A percentile compares a stretch with the other conserved stretches of the same genome.
These are phyloP conservation scores for Camillea tinctor DNA, from an alignment of 2,329 filamentous ascomycete species.

Conservation along the genomic window DNA sequence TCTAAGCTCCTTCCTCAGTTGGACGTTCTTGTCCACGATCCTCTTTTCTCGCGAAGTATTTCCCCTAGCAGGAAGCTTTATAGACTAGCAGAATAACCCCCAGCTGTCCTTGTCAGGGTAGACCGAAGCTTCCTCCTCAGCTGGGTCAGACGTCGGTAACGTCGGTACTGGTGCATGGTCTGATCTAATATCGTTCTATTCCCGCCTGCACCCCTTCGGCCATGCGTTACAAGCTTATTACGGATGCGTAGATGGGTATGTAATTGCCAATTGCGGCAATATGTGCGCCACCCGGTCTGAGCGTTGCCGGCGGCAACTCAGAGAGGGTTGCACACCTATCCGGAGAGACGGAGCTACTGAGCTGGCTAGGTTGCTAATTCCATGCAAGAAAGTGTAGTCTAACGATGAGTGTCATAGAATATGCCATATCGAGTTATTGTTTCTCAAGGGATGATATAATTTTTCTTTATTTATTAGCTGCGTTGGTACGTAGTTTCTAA, in stretches of 20 bases:
- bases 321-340: neutral
- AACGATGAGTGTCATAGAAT: too few relatives aligned
- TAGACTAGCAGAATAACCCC: neutral
- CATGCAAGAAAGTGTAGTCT: too few relatives aligned
- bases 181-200: neutral
- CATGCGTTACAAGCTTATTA: neutral
- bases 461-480: neutral
- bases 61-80: neutral
- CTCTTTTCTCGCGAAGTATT: neutral
- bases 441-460: neutral
- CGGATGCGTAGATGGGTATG: neutral
- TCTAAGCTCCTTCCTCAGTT: neutral
- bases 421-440: neutral
- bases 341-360: too few relatives aligned
- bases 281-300: neutral
- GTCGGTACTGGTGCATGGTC: neutral
- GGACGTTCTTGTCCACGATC: neutral
- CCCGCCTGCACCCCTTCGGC: neutral
- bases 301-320: neutral
- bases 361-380: too few relatives aligned
- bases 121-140: neutral
- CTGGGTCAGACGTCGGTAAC: neutral
- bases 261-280: neutral
- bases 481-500: neutral
- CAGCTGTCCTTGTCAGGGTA: neutral